Percentiles rank a stretch among this genome's conserved stretches.
These are phyloP conservation scores for Boletus patriciae DNA, from an alignment of 768 basidiomycete species.

Conservation along the genomic window DNA sequence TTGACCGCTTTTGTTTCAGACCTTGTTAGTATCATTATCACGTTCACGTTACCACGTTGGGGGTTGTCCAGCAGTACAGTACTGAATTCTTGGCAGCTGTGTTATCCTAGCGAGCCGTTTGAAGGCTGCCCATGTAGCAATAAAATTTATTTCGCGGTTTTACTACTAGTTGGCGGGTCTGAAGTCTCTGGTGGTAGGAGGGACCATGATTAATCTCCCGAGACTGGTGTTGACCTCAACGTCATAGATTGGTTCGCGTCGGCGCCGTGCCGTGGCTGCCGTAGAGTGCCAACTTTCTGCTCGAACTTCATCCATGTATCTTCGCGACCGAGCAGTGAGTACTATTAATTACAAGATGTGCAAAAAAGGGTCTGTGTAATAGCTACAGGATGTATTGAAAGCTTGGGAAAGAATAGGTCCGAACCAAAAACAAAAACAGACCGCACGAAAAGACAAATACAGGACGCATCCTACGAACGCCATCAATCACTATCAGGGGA, in stretches of 20 bases:
- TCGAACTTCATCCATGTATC: background rate
- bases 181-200: no score
- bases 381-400: slow-evolving; percentile 19
- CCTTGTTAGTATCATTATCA: slow-evolving; percentile 22
- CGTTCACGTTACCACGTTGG: background rate
- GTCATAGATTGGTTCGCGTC: no score
- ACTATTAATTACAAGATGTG: slow-evolving; percentile 11
- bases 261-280: no score
- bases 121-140: no score
- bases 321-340: background rate
- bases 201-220: no score
- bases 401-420: background rate
- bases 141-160: no score
- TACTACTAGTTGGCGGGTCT: no score
- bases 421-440: slow-evolving; percentile 1
- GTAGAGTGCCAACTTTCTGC: no score
- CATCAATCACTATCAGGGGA: slow-evolving; percentile 31
- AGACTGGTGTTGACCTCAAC: no score
- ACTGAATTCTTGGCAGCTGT: no score
- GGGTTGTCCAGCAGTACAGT: no score
- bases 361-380: slow-evolving; percentile 1
- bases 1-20: slow-evolving; percentile 21
- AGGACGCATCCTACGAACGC: background rate
- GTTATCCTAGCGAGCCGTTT: no score
- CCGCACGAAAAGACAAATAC: background rate